A percentile compares a stretch with the other conserved stretches of the same genome.
phyloP scores from a whole-genome alignment of 2,329 filamentous ascomycete species.

The Trichophyton rubrum region DNA sequence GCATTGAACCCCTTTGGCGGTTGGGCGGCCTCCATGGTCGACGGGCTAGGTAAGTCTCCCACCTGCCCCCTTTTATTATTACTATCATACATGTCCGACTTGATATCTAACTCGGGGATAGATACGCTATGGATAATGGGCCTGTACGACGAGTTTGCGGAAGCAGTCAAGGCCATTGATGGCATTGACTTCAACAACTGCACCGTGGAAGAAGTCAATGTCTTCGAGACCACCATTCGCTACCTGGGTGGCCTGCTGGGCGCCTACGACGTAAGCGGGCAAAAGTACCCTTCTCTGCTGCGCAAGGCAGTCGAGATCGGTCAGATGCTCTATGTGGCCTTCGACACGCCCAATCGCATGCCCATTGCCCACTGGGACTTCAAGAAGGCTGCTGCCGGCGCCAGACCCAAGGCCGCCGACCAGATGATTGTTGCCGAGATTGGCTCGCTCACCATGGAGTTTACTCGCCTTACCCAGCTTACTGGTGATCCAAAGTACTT shows the following conservation, averaged over 20 bases:
- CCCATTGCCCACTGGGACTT: conserved; percentile 18
- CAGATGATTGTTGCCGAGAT: conserved; percentile 24
- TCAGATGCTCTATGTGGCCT: conserved; percentile 41
- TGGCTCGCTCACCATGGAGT: conserved; percentile 30
- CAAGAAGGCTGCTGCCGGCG: conserved; percentile 15
- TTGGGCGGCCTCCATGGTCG: conserved; percentile 49
- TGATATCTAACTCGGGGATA: conserved; percentile 23
- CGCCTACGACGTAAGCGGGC: conserved; percentile 41
- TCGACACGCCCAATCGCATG: conserved; percentile 21
- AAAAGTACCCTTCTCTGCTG: conserved; percentile 33
- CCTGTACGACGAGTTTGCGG: conserved; percentile 43
- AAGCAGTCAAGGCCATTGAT: conserved; percentile 40
- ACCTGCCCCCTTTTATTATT: neutral
- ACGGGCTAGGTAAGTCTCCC: conserved; percentile 24
- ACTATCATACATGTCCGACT: neutral
- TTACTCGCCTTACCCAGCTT: conserved; percentile 31
- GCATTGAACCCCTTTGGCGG: conserved; percentile 50
- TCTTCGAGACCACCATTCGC: conserved; percentile 43
- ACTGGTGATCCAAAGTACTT: conserved; percentile 28
- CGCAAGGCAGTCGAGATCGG: conserved; percentile 43
- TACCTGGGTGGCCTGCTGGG: conserved; percentile 42
- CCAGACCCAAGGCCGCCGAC: conserved; percentile 18
- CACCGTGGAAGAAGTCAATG: conserved; percentile 23
- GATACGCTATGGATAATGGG: conserved; percentile 54
- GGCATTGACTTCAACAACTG: conserved; percentile 42